Evolutionary conservation across 2,329 filamentous ascomycete species (phyloP), one percentile per base, ranked within the genome.

Genomic region (Phaeosphaeriaceae sp.): DNA sequence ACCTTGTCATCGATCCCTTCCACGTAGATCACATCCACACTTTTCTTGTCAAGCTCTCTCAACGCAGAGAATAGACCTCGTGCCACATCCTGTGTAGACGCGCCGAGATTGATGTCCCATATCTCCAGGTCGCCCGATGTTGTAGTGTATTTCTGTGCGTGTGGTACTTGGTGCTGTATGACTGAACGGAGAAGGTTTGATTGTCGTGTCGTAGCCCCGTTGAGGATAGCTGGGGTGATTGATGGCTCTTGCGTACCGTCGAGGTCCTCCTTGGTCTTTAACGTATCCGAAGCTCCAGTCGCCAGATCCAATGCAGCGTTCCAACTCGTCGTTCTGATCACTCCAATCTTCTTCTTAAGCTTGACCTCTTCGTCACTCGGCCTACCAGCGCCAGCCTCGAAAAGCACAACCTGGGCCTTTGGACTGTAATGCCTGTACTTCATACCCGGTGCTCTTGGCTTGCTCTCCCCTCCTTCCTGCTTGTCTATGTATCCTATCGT

Each of bases 341-440:
- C 58, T 0, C 82, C 82, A n/a, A 83, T 27, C 11, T 65, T 71
- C 24, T 70, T 57, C 33, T 72, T 71, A 0, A 60, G 65, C 24
- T 62, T 57, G 2, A 80, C 48, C 17, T 78, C 72, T 3, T 72
- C 67, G 2, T 45, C 4, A 60, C 66, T 63, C 21, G 78, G 62
- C 25, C 68, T 57, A 19, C 61, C 75, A 73, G 74, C 65, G 1
- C 80, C 82, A 27, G 85, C 79, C 74, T 97, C 92, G 73, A 93
- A 96, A 1, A 98, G 82, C 15, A 96, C 81, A 1, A 99, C 93
- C 47, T 85, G 88, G 1, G 95, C 96, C 76, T 89, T 91, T 1
- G 95, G 95, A 45, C 93, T 96, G 73, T 99, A 99, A 76, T 99
- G 95, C 74, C 95, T 92, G 76, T 99, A 99, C 79, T 99, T 99